These are phyloP conservation scores for Aphanocladium album DNA, from an alignment of 2,329 filamentous ascomycete genomes.

Conservation along the genomic window DNA sequence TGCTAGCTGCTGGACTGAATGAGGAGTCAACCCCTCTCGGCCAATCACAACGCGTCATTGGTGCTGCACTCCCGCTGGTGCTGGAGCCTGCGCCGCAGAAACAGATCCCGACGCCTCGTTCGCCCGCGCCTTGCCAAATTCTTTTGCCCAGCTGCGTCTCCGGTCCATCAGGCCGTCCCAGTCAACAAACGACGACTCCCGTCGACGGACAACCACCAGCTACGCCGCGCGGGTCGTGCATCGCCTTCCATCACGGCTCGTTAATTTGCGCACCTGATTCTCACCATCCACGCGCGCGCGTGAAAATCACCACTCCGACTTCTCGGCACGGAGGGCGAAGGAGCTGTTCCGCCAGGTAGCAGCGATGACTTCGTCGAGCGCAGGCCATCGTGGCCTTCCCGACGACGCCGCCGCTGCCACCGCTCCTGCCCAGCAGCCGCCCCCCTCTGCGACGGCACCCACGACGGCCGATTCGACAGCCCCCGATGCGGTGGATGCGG, in stretches of 20 bases:
- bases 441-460: slow-evolving; percentile 17
- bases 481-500: slow-evolving; percentile 10
- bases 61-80: slow-evolving; percentile 8
- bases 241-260: neutral
- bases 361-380: slow-evolving; percentile 59
- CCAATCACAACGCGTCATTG: slow-evolving; percentile 21
- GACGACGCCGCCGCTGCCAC: slow-evolving; percentile 8
- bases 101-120: slow-evolving; percentile 10
- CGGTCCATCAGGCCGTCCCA: neutral
- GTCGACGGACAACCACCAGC: neutral
- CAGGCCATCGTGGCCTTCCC: slow-evolving; percentile 21
- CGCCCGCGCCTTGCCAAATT: slow-evolving; percentile 11
- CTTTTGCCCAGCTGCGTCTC: slow-evolving; percentile 18
- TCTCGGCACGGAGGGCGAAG: slow-evolving; percentile 40
- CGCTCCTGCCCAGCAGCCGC: slow-evolving; percentile 11
- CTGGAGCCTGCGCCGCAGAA: neutral
- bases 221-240: slow-evolving; percentile 2
- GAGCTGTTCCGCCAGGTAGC: slow-evolving; percentile 48
- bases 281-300: neutral
- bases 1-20: neutral
- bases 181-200: slow-evolving; percentile 7
- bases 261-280: neutral
- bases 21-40: slow-evolving; percentile 13
- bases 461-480: slow-evolving; percentile 13
- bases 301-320: neutral